phyloP scores from a whole-genome alignment of 1,139 yeast species.

The Groenewaldozyma auringiensis region DNA sequence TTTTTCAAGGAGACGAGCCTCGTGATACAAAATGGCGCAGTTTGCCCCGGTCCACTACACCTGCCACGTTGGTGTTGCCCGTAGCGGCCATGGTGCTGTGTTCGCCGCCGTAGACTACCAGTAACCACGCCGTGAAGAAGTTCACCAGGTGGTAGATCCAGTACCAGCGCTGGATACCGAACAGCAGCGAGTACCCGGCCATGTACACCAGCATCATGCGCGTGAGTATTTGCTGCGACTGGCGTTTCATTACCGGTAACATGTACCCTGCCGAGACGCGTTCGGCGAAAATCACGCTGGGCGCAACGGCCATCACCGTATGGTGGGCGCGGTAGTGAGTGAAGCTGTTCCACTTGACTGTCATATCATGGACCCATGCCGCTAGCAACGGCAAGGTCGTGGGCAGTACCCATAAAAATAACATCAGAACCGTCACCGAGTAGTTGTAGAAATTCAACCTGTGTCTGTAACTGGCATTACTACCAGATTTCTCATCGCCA shows the following conservation, averaged over 20 bases:
- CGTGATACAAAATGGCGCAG: not conserved
- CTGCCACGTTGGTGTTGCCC: not conserved
- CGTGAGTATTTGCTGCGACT: constrained; percentile 17
- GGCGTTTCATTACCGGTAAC: constrained; percentile 23
- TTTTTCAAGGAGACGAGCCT: not conserved
- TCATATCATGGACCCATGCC: constrained; percentile 31
- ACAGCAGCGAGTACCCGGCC: constrained; percentile 23
- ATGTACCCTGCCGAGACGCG: constrained; percentile 22
- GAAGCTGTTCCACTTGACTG: constrained; percentile 21
- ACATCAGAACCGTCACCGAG: constrained; percentile 23
- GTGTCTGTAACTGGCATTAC: not conserved
- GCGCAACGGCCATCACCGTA: constrained; percentile 27
- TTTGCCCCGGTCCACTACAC: not conserved
- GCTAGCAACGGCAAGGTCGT: constrained; percentile 28
- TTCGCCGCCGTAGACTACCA: constrained; percentile 9
- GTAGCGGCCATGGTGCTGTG: not conserved
- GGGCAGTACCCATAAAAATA: constrained; percentile 30
- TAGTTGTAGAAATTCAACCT: constrained; percentile 14
- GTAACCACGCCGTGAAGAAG: constrained; percentile 25
- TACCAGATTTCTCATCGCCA: not conserved
- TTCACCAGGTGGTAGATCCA: constrained; percentile 30
- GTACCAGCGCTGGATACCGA: constrained; percentile 31
- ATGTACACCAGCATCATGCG: constrained; percentile 22
- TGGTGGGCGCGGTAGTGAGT: constrained; percentile 27
- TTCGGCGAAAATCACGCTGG: constrained; percentile 27